Evolutionary conservation across 768 basidiomycete species (phyloP).

Genomic region (Mycena alexandri): DNA sequence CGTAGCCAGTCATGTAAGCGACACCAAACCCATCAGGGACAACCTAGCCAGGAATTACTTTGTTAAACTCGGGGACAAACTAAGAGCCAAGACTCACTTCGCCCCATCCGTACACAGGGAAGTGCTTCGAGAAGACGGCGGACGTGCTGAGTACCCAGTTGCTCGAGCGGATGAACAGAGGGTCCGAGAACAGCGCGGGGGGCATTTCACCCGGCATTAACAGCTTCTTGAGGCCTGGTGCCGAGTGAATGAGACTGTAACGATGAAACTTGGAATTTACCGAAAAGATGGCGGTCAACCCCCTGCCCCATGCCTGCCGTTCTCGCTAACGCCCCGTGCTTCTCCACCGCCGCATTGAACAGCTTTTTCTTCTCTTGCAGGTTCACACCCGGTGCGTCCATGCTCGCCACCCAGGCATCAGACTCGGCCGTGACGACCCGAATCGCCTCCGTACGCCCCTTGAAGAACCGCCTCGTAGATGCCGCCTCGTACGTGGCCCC

Average conservation of each 20-base stretch:
- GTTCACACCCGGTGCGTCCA: constrained; percentile 66
- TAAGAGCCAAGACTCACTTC: constrained; percentile 60
- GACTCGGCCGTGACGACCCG: constrained; percentile 83
- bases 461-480: constrained; percentile 87
- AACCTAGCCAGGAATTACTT: constrained; percentile 56
- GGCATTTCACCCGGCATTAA: constrained; percentile 70
- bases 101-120: constrained; percentile 93
- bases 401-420: constrained; percentile 81
- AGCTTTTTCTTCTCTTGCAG: constrained; percentile 61
- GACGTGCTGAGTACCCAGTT: constrained; percentile 94
- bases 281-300: constrained; percentile 90
- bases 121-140: constrained; percentile 87
- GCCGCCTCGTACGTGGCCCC: constrained; percentile 97
- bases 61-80: neutral
- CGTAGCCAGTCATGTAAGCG: constrained; percentile 92
- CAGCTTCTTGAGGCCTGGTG: constrained; percentile 77
- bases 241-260: neutral
- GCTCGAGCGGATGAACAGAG: constrained; percentile 76
- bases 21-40: constrained; percentile 96
- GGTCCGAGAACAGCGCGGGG: constrained; percentile 82
- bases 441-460: constrained; percentile 96
- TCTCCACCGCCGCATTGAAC: constrained; percentile 72
- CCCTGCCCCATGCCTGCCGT: constrained; percentile 77
- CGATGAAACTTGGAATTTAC: constrained; percentile 53
- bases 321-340: constrained; percentile 75